phyloP scores from a whole-genome alignment of 768 basidiomycete genomes.

The Paxillus rubicundulus region DNA sequence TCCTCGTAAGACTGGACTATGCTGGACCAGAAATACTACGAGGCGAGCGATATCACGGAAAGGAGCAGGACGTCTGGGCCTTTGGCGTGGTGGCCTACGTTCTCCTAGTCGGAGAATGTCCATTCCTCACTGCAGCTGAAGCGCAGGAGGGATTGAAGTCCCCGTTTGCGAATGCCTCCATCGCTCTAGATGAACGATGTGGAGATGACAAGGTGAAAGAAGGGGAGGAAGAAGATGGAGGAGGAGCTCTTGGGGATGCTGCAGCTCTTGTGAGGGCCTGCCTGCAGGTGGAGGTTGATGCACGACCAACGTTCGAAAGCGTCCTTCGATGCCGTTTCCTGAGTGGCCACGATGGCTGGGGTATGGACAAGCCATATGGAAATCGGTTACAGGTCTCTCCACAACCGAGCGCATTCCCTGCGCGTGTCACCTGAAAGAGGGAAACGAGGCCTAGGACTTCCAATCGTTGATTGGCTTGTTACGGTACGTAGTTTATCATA shows the following conservation, averaged over 20 bases:
- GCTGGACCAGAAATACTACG: constrained; percentile 95
- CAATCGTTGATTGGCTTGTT: constrained; percentile 1
- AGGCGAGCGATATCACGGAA: constrained; percentile 92
- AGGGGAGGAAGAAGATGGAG: constrained; percentile 79
- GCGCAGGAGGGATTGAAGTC: constrained; percentile 82
- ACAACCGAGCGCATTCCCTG: constrained; percentile 33
- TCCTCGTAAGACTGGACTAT: constrained; percentile 70
- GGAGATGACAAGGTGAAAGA: constrained; percentile 68
- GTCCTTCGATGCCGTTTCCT: constrained; percentile 81
- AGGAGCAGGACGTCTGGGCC: constrained; percentile 98
- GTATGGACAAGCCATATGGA: constrained; percentile 33
- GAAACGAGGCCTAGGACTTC: constrained; percentile 12
- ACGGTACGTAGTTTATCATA: too few species aligned
- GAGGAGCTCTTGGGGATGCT: constrained; percentile 81
- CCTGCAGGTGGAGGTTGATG: constrained; percentile 71
- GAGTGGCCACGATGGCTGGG: constrained; percentile 76
- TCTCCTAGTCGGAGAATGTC: constrained; percentile 87
- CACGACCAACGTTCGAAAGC: constrained; percentile 83
- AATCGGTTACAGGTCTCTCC: constrained; percentile 22
- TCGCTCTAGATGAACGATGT: constrained; percentile 77
- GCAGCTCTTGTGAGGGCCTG: constrained; percentile 82
- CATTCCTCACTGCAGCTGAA: constrained; percentile 87
- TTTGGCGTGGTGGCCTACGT: constrained; percentile 97
- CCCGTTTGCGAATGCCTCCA: constrained; percentile 72
- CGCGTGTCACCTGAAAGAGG: constrained; percentile 23